Conservation (phyloP, 129 eudicot genomes). For the Heracleum sosnowskyi region DNA sequence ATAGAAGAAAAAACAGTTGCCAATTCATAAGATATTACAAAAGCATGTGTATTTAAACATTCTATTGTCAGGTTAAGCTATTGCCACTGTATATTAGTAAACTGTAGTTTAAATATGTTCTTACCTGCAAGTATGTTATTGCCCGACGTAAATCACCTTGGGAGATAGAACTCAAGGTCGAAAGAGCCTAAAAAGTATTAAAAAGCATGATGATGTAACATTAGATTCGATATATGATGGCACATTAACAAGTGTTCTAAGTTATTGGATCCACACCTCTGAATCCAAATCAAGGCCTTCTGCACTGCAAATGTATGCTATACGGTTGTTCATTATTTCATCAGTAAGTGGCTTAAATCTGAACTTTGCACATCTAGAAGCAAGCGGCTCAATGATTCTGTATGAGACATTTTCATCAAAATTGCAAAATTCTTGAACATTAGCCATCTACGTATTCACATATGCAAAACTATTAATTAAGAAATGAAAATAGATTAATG, state of each 20-base stretch:
- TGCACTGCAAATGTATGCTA: constrained; percentile 65
- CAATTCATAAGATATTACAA: background rate
- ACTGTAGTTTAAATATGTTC: background rate
- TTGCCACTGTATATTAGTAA: background rate
- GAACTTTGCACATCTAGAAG: constrained; percentile 98
- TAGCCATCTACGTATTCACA: background rate
- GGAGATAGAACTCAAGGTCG: constrained; percentile 89
- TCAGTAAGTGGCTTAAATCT: constrained; percentile 93
- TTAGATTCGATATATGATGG: background rate
- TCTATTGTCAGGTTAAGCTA: background rate
- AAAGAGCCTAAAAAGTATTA: constrained; percentile 55
- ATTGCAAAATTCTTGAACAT: constrained; percentile 1
- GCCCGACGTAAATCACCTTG: constrained; percentile 98
- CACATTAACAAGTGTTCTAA: background rate
- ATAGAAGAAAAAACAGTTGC: background rate
- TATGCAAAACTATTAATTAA: background rate
- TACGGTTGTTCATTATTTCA: constrained; percentile 74
- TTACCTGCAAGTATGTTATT: constrained; percentile 87
- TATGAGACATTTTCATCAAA: constrained; percentile 6
- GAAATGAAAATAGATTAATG: background rate
- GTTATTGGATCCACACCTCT: constrained; percentile 36
- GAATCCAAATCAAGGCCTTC: constrained; percentile 85
- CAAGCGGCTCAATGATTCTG: constrained; percentile 98
- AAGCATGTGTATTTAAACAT: background rate
- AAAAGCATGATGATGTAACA: background rate